Evolutionary conservation across 768 basidiomycete species (phyloP).

Genomic region (Strobilomyces echinocephalus): DNA sequence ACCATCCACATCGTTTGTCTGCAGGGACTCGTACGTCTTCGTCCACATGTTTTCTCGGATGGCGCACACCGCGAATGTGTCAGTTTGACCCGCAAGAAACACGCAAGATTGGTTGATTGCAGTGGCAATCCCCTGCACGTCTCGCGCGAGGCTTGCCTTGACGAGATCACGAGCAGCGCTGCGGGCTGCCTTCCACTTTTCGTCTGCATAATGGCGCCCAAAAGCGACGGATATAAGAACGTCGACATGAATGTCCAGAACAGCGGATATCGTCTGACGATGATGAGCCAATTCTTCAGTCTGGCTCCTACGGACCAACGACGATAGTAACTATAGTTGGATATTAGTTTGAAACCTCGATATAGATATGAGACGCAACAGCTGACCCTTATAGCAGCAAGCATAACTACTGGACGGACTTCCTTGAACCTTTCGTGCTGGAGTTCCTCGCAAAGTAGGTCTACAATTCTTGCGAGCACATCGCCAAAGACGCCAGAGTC

Average conservation of each 20-base stretch:
- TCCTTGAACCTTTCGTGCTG: constrained; percentile 71
- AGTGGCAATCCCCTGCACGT: constrained; percentile 30
- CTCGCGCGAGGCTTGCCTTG: constrained; percentile 28
- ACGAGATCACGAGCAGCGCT: constrained; percentile 40
- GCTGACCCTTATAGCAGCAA: constrained; percentile 60
- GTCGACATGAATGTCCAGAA: constrained; percentile 49
- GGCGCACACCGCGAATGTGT: constrained; percentile 33
- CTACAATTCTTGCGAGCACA: constrained; percentile 65
- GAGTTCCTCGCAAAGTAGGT: constrained; percentile 74
- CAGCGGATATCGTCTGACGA: constrained; percentile 30
- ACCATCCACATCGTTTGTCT: constrained; percentile 53
- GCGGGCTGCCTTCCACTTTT: constrained; percentile 42
- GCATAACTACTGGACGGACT: constrained; percentile 56
- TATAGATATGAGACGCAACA: background rate
- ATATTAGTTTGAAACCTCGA: constrained; percentile 5
- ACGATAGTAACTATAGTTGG: constrained; percentile 29
- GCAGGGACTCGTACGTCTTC: constrained; percentile 55
- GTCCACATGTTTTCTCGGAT: constrained; percentile 66
- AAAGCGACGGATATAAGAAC: constrained; percentile 46
- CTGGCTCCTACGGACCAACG: constrained; percentile 32
- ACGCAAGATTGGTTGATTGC: constrained; percentile 32
- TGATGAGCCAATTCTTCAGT: constrained; percentile 23
- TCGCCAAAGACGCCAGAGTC: constrained; percentile 49
- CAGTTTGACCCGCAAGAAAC: constrained; percentile 28
- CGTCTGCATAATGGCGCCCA: constrained; percentile 32